Percentiles rank a stretch among this genome's conserved stretches.
phyloP scores from a whole-genome alignment of 2,329 filamentous ascomycete species.

The Dactylellina leptospora region DNA sequence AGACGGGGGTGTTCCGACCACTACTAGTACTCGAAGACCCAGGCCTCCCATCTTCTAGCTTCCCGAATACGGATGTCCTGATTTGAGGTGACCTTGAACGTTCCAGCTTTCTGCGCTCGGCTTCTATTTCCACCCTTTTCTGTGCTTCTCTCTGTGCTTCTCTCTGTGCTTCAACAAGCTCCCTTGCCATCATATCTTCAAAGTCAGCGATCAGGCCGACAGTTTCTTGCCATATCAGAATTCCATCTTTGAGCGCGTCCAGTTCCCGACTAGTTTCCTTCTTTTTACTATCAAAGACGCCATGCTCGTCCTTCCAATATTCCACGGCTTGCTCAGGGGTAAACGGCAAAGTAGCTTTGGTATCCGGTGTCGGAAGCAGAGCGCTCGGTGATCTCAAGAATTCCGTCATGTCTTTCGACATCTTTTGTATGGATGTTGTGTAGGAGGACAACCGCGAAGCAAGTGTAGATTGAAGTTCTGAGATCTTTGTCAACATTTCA shows the following conservation, averaged over 20 bases:
- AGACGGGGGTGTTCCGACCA: conserved; percentile 45
- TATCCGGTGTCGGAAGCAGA: conserved; percentile 29
- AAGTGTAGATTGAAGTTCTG: conserved; percentile 43
- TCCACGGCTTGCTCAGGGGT: conserved; percentile 59
- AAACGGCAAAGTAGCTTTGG: conserved; percentile 41
- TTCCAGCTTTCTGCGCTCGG: conserved; percentile 53
- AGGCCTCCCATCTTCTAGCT: conserved; percentile 63
- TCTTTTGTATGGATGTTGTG: conserved; percentile 41
- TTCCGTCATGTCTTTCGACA: conserved; percentile 47
- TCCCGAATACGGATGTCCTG: conserved; percentile 64
- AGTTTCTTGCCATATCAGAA: conserved; percentile 72
- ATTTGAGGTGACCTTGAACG: conserved; percentile 64
- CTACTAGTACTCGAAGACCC: conserved; percentile 39
- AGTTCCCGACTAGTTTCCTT: conserved; percentile 70
- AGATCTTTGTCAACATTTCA: conserved; percentile 40
- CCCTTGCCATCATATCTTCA: conserved; percentile 68
- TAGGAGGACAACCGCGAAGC: conserved; percentile 44
- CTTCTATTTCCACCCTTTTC: conserved; percentile 57
- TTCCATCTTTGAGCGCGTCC: conserved; percentile 74
- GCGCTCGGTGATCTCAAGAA: conserved; percentile 42
- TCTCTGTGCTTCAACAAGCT: conserved; percentile 63
- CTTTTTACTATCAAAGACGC: conserved; percentile 67
- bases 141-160: conserved; percentile 23
- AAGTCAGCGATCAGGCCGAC: conserved; percentile 70
- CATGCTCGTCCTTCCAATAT: conserved; percentile 74